phyloP scores from a whole-genome alignment of 306 rosid genomes.

The Fragaria vesca region DNA sequence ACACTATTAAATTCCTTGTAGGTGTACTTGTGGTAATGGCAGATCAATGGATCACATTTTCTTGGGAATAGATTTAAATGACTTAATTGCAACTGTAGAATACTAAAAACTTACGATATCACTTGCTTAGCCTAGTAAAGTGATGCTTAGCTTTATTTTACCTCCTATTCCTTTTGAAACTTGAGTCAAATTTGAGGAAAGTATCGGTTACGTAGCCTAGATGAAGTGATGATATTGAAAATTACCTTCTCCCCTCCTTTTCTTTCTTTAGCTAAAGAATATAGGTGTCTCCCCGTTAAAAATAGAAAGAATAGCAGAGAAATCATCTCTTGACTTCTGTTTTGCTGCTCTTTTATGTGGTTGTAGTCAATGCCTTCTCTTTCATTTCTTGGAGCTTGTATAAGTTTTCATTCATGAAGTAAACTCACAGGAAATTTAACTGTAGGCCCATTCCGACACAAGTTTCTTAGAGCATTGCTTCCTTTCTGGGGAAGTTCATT shows the following conservation, averaged over 20 bases:
- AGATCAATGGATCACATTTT: background rate
- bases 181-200: slow-evolving; percentile 5
- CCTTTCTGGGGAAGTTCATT: slow-evolving; percentile 95
- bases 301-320: background rate
- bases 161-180: background rate
- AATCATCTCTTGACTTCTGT: background rate
- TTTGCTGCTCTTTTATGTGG: background rate
- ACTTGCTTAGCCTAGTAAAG: background rate
- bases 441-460: slow-evolving; percentile 86
- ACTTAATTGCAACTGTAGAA: background rate
- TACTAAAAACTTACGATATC: background rate
- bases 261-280: background rate
- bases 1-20: background rate
- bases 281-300: background rate
- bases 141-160: background rate
- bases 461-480: slow-evolving; percentile 88
- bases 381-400: slow-evolving; percentile 20
- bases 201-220: background rate
- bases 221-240: background rate
- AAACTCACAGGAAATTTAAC: slow-evolving; percentile 15
- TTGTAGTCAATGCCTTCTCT: slow-evolving; percentile 3
- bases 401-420: slow-evolving; percentile 19
- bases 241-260: background rate
- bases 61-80: background rate
- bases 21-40: background rate